Conservation (phyloP, 2,329 filamentous ascomycete species). For the Penicillium sp. region DNA sequence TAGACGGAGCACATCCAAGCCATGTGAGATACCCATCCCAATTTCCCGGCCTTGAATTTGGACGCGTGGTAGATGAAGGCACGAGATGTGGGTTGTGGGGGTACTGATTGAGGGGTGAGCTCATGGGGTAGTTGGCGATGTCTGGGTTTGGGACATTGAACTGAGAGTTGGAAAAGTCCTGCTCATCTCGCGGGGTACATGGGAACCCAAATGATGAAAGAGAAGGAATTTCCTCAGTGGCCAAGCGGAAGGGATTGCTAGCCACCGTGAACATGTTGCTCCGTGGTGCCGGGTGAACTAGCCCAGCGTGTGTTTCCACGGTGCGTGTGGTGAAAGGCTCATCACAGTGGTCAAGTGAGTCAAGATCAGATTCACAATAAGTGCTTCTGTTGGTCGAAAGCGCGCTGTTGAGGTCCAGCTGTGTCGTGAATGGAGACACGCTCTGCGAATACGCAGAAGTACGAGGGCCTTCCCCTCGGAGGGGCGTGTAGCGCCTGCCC, state of each 20-base stretch:
- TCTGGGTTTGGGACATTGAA: neutral
- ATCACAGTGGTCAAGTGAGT: neutral
- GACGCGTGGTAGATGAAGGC: neutral
- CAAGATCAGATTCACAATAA: conserved; percentile 1
- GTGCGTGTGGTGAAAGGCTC: neutral
- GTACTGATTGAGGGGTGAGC: neutral
- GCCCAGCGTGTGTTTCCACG: neutral
- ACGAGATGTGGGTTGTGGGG: neutral
- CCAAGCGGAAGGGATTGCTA: conserved; percentile 11
- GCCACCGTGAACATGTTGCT: conserved; percentile 1
- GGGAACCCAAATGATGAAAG: conserved; percentile 10
- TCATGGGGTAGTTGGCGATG: neutral
- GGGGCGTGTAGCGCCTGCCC: neutral
- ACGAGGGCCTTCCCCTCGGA: neutral
- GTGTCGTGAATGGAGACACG: neutral
- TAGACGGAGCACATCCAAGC: neutral
- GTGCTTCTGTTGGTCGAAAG: neutral
- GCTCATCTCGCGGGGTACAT: neutral
- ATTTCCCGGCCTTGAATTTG: neutral
- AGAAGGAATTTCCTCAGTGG: conserved; percentile 12
- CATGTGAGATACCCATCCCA: neutral
- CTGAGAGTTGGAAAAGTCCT: neutral
- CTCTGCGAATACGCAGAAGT: neutral
- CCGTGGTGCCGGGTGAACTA: conserved; percentile 16
- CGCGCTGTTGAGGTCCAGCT: neutral